Conservation (phyloP, 495 filamentous ascomycete genomes). For the Aspergillus sclerotioniger region DNA sequence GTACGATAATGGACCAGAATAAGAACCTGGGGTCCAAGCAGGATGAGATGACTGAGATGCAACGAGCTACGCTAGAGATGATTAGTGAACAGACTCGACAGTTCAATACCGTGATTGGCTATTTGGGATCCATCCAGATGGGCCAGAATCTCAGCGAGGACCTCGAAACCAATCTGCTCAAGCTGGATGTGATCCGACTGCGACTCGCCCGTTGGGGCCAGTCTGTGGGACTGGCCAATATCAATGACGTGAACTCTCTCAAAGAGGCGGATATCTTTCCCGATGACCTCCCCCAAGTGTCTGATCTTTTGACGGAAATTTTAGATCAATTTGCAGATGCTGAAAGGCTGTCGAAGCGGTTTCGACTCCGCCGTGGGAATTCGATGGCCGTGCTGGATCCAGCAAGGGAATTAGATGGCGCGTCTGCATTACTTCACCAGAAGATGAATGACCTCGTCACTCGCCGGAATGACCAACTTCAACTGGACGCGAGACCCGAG, state of each 20-base stretch:
- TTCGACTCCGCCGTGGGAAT: background rate
- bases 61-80: constrained; percentile 2
- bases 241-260: background rate
- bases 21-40: background rate
- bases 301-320: background rate
- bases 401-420: background rate
- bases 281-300: background rate
- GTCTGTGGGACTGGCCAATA: constrained; percentile 2
- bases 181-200: constrained; percentile 1
- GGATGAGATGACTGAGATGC: constrained; percentile 4
- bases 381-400: constrained; percentile 1
- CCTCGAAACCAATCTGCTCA: constrained; percentile 3
- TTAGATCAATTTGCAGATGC: constrained; percentile 1
- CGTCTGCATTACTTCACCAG: constrained; percentile 5
- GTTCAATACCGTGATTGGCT: background rate
- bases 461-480: background rate
- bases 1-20: constrained; percentile 4
- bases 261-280: background rate
- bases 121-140: constrained; percentile 5
- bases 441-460: constrained; percentile 3
- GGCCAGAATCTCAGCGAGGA: background rate
- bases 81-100: constrained; percentile 2
- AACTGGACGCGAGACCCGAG: background rate
- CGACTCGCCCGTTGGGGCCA: constrained; percentile 6
- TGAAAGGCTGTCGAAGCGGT: constrained; percentile 4